Base-by-base conservation (phyloP, 305 asterid species). In the Fraxinus velutina region DNA sequence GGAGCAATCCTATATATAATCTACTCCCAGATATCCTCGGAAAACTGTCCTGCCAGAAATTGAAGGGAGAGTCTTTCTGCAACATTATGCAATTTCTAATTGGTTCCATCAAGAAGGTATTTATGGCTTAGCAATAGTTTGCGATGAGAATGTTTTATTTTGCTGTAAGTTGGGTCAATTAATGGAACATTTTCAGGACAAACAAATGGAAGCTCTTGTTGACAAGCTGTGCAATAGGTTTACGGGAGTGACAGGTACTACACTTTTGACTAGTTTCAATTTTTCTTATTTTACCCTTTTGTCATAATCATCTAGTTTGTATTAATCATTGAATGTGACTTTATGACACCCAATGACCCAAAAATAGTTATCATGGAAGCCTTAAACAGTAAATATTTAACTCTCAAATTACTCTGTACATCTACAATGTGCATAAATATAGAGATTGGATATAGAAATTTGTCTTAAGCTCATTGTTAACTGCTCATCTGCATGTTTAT, bases 11-110 rank as follows among this genome's bases (percentile, higher is more conserved):
- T 79, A 89, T 95, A 37, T 95, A 95, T 84, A 95, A 95, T 86
- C 89, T 95, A 75, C 99, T 93, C 82, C 99, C 99, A 76, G 99
- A 95, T 88, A 95, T 95, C 78, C 96, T 95, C 66, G 96, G 98
- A 73, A 95, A 92, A 85, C 83, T 93, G 82, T 91, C 96, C 83
- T 84, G 88, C 87, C 94, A 92, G 89, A 88, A 92, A 88, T 83
- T 95, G 90, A 85, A 89, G 75, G 88, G 90, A 82, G 97, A 92
- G 79, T 88, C 97, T 32, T 95, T 95, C 91, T 89, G 95, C 93
- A 95, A 89, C 86, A 95, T 95, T 76, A 95, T 95, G 99, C 99
- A 95, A 80, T 93, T 92, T 86, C 84, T 95, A 71, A 92, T 95
- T 86, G 90, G 91, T 82, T 93, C 97, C 75, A 92, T 95, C 87